phyloP scores from a whole-genome alignment of 2,329 filamentous ascomycete genomes.

The Fusarium newnesense region DNA sequence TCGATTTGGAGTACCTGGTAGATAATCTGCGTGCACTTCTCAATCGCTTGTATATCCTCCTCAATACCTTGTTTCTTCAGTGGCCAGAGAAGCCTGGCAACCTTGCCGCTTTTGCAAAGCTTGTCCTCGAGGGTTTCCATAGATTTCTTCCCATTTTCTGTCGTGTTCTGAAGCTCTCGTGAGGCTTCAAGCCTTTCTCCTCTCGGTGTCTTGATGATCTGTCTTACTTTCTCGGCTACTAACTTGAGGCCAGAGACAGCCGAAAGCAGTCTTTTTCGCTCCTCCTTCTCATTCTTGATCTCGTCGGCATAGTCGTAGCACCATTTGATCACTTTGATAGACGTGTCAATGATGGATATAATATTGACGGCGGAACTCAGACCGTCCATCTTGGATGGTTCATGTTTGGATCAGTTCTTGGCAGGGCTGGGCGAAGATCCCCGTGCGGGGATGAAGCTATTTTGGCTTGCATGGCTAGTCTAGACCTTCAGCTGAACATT shows the following conservation, averaged over 20 bases:
- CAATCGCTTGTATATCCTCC: neutral
- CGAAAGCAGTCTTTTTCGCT: neutral
- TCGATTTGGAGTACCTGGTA: neutral
- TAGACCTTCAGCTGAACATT: neutral
- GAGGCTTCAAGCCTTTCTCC: neutral
- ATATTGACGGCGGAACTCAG: neutral
- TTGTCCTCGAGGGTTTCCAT: neutral
- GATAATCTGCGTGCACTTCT: neutral
- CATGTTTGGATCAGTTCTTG: neutral
- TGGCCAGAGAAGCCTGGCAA: neutral
- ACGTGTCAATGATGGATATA: neutral
- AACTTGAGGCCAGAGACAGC: neutral
- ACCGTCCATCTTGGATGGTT: neutral
- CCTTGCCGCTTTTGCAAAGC: neutral
- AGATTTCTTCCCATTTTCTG: neutral
- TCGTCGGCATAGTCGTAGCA: neutral
- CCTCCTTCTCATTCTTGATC: neutral
- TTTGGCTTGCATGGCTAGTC: neutral
- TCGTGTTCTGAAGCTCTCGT: neutral
- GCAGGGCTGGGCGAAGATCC: neutral
- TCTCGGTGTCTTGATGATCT: neutral
- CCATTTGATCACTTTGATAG: neutral
- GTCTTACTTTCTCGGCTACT: neutral
- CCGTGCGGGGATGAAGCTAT: neutral
- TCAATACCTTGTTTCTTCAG: neutral